Base-by-base conservation (phyloP, 1,284 basidiomycete genomes). In the Cystobasidiaceae sp. region DNA sequence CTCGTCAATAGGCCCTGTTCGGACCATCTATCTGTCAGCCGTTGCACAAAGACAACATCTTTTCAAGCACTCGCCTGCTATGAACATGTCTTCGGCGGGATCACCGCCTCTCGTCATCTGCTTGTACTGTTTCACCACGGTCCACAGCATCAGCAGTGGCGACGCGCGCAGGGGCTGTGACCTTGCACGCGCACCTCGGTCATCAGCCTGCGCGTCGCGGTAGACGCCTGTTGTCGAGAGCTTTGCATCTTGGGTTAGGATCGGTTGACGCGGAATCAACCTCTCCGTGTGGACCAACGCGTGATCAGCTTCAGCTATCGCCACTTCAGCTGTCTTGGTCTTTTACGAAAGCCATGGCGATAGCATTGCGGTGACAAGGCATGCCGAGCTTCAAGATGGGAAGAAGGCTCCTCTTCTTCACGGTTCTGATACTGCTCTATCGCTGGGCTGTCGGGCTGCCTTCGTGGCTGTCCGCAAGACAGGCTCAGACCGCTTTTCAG, bases 1-100 rank as follows among this genome's bases (percentile, higher is more conserved):
- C 79, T 98, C 94, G 49, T 87, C 87, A 73, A 97, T 83, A 46
- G 92, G 92, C 85, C 92, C 92, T 79, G 41, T 28, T n/a, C n/a
- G n/a, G n/a, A n/a, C n/a, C n/a, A n/a, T n/a, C n/a, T n/a, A n/a
- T n/a, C n/a, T n/a, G n/a, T n/a, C n/a, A n/a, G n/a, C n/a, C n/a
- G n/a, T n/a, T n/a, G n/a, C n/a, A n/a, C n/a, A n/a, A n/a, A 46
- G 2, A 54, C 3, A 21, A 77, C 61, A 9, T 43, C 5, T 19
- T 23, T 21, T 60, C 45, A 21, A 19, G 3, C 44, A 33, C 46
- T 45, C 52, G 34, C 37, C 57, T 15, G 66, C 39, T 59, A 57
- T 49, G 45, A 43, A 70, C 79, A 61, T 63, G 81, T 83, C 83
- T 73, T 82, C 80, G 0, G 85, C 28, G 21, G 45, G 27, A 30